Base-by-base conservation (phyloP, 148 eudicot species). In the Camellia japonica region DNA sequence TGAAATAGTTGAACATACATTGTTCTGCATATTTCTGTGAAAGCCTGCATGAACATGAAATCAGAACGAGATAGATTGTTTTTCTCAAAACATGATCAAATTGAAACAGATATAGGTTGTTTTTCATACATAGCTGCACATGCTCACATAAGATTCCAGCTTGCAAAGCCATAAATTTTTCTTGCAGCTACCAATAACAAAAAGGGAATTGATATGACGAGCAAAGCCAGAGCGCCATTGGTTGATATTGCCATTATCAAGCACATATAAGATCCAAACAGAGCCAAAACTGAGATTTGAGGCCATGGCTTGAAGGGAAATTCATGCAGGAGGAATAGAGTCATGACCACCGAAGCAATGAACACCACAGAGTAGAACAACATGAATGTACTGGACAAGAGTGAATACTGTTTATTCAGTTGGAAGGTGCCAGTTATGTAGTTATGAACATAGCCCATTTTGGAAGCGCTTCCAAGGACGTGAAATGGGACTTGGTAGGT, bases 251-350 rank as follows among this genome's bases (percentile, higher is more conserved):
- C 68, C 78, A 16, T 75, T 18, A 75, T 44, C 10, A 7, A 42
- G 7, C 60, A 75, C 56, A 61, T 75, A 19, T 61, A 61, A 18
- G 78, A 60, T 0, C 38, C 78, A 61, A 41, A 75, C 38, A 75
- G 14, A 62, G 68, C 3, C 0, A 46, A 60, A 14, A 61, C 9
- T 0, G 78, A 61, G 38, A 75, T 5, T 41, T 75, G 68, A 9
- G 78, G 68, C 78, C 68, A 75, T 18, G 68, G 68, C 51, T 75
- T 75, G 19, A 75, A n/a, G 4, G 78, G 78, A 41, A 60, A 75
- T 15, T 61, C 44, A 14, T 61, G 52, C 1, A 60, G 38, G 42
- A 75, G 68, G 41, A 0, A 43, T 61, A 75, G 6, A 44, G 23
- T 42, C 55, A 44, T 18, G 66, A 3, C 55, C 68, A 75, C 18